These are phyloP conservation scores for Flaveria ramosissima DNA, from an alignment of 129 eudicot species.

Conservation along the genomic window DNA sequence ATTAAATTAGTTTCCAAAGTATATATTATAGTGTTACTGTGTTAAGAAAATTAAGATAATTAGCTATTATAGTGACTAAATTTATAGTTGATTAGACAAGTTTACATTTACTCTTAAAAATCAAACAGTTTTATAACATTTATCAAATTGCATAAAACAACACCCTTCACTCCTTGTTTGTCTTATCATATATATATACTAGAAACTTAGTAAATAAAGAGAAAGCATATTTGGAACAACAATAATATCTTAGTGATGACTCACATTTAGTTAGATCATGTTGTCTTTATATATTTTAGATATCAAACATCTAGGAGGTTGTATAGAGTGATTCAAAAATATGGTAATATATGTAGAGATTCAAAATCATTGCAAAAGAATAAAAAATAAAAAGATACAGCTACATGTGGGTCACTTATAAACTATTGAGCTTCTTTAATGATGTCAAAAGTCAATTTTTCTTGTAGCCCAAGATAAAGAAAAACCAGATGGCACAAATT, in stretches of 20 bases:
- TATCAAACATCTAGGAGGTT: background rate
- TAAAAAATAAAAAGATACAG: background rate
- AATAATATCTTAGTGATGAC: background rate
- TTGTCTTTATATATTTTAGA: background rate
- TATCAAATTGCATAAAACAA: background rate
- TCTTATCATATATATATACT: too few relatives aligned
- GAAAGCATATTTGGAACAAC: background rate
- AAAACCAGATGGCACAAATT: background rate
- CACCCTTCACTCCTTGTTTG: background rate
- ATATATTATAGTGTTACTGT: background rate
- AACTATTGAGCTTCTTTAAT: slow-evolving; percentile 5
- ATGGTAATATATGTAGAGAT: background rate
- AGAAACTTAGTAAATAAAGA: background rate
- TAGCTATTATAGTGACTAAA: background rate
- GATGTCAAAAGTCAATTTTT: slow-evolving; percentile 10
- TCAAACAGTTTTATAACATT: background rate
- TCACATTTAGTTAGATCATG: background rate
- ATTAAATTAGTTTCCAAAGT: background rate
- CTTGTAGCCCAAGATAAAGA: slow-evolving; percentile 14
- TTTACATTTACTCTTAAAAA: background rate
- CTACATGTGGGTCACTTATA: background rate
- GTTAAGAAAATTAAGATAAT: background rate
- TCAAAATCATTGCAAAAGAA: background rate
- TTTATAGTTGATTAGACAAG: background rate
- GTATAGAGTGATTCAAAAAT: too few relatives aligned